These are phyloP conservation scores for Metarhizium guizhouense DNA, from an alignment of 2,329 filamentous ascomycete species.

Conservation along the genomic window DNA sequence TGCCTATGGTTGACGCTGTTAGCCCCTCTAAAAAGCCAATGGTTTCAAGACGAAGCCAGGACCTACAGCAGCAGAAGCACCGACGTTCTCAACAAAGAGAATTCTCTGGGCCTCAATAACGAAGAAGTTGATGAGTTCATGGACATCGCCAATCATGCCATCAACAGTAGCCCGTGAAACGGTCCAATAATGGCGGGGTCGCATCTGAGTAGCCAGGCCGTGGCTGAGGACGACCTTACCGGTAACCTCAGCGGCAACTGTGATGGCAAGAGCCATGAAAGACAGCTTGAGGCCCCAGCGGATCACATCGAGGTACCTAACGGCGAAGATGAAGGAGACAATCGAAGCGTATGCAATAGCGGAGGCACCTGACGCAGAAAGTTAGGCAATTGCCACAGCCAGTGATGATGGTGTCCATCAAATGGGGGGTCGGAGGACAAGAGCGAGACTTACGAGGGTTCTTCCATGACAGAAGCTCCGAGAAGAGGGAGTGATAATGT, in stretches of 20 bases:
- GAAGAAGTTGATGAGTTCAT: constrained; percentile 65
- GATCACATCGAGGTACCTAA: constrained; percentile 56
- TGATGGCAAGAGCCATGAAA: constrained; percentile 52
- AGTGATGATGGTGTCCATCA: not conserved
- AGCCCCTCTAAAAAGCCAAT: constrained; percentile 9
- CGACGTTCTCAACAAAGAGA: constrained; percentile 58
- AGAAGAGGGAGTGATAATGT: constrained; percentile 65
- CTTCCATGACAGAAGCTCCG: constrained; percentile 60
- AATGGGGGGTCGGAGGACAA: not conserved
- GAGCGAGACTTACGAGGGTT: constrained; percentile 46
- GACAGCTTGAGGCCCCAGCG: constrained; percentile 58
- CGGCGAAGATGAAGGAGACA: constrained; percentile 51
- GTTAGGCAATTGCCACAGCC: not conserved
- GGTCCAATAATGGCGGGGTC: constrained; percentile 59
- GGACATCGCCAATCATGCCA: constrained; percentile 50
- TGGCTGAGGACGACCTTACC: constrained; percentile 54
- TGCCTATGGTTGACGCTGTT: constrained; percentile 32
- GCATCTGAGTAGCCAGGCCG: constrained; percentile 55
- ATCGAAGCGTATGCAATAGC: constrained; percentile 53
- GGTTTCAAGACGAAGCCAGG: constrained; percentile 5
- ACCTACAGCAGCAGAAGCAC: constrained; percentile 50
- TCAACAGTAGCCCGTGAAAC: constrained; percentile 55
- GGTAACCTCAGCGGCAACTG: constrained; percentile 49
- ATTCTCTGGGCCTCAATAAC: constrained; percentile 62
- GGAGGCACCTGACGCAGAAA: constrained; percentile 42